Evolutionary conservation across 164 flowering plant genomes (phyloP).

Genomic region (Vitis rupestris): DNA sequence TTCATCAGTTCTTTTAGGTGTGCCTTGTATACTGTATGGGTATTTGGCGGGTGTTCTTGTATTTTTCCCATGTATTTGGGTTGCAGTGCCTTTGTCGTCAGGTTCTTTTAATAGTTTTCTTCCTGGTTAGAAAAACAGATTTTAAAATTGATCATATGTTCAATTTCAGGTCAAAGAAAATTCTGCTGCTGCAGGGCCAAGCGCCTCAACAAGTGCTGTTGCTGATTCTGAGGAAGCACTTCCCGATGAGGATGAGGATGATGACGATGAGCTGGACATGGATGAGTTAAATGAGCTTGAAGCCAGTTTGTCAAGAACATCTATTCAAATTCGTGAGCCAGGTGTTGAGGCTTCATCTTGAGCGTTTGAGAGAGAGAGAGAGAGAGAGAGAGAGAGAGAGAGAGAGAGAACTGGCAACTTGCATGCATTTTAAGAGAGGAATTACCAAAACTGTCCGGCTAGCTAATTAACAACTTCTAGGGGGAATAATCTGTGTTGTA

Average conservation of each 20-base stretch:
- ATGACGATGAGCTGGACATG: constrained; percentile 77
- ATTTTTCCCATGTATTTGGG: too few relatives aligned
- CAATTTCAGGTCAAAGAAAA: constrained; percentile 42
- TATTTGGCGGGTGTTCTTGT: too few relatives aligned
- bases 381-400: background rate
- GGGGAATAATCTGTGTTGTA: too few relatives aligned
- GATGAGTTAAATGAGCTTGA: constrained; percentile 87
- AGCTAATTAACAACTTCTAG: too few relatives aligned
- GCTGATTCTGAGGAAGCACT: constrained; percentile 30
- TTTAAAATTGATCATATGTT: background rate
- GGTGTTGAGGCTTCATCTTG: constrained; percentile 9
- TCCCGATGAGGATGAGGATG: constrained; percentile 44
- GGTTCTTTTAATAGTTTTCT: background rate
- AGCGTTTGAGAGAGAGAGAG: background rate
- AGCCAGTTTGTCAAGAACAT: constrained; percentile 73
- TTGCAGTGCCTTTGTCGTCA: background rate
- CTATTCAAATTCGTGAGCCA: constrained; percentile 67
- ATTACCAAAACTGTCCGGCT: too few relatives aligned
- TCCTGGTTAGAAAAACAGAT: background rate
- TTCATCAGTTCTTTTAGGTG: too few relatives aligned
- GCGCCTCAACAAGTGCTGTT: constrained; percentile 47
- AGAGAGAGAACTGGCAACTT: background rate
- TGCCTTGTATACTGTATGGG: too few relatives aligned
- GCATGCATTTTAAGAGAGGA: background rate
- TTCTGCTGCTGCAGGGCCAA: constrained; percentile 46